phyloP scores from a whole-genome alignment of 2,329 filamentous ascomycete species.

The Colletotrichum aenigma region DNA sequence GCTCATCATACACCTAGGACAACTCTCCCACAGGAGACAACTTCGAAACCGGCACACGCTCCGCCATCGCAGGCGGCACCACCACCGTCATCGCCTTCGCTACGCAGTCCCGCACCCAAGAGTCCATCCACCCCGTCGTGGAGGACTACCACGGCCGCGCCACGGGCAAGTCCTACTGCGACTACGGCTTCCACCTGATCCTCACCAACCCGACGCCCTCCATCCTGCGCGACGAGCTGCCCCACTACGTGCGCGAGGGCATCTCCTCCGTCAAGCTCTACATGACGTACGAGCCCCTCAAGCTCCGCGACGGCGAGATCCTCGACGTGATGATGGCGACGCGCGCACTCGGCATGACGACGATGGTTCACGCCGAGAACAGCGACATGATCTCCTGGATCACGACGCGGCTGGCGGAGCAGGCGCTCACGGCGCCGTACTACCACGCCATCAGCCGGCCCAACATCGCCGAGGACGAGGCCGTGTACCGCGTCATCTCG shows the following conservation, averaged over 20 bases:
- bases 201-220: slow-evolving; percentile 46
- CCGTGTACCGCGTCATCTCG: slow-evolving; percentile 56
- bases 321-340: slow-evolving; percentile 55
- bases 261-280: slow-evolving; percentile 56
- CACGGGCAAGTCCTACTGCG: slow-evolving; percentile 51
- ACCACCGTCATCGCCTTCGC: slow-evolving; percentile 65
- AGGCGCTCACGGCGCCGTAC: slow-evolving; percentile 50
- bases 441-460: slow-evolving; percentile 56
- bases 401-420: slow-evolving; percentile 54
- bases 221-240: slow-evolving; percentile 40
- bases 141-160: slow-evolving; percentile 51
- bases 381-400: slow-evolving; percentile 59
- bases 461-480: slow-evolving; percentile 54
- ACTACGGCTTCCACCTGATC: slow-evolving; percentile 62
- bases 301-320: slow-evolving; percentile 53
- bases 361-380: slow-evolving; percentile 62
- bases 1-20: background rate
- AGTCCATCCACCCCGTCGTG: slow-evolving; percentile 48
- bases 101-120: slow-evolving; percentile 50
- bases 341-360: slow-evolving; percentile 30
- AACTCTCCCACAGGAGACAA: slow-evolving; percentile 28
- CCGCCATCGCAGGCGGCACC: slow-evolving; percentile 61
- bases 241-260: slow-evolving; percentile 38
- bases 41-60: slow-evolving; percentile 50
- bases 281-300: slow-evolving; percentile 56